phyloP scores from a whole-genome alignment of 2,329 filamentous ascomycete genomes.

The Seiridium cupressi region DNA sequence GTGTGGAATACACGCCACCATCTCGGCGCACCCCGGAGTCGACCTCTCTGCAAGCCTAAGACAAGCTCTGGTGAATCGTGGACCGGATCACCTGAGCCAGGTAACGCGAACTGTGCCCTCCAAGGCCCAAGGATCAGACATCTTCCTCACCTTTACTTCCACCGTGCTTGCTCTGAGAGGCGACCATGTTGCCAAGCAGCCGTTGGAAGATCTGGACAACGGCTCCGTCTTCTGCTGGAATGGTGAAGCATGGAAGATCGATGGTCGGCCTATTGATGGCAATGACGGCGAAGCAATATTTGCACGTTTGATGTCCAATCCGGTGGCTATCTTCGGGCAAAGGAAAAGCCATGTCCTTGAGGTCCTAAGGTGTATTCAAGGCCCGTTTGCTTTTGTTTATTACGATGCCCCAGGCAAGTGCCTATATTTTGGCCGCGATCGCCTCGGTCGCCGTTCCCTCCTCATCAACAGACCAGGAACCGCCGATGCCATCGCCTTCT shows the following conservation, averaged over 20 bases:
- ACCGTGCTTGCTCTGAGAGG: constrained; percentile 92
- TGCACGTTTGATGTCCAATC: constrained; percentile 32
- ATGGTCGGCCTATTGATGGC: constrained; percentile 53
- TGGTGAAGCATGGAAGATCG: constrained; percentile 86
- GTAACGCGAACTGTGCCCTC: constrained; percentile 24
- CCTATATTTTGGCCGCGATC: constrained; percentile 83
- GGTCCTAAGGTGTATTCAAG: constrained; percentile 62
- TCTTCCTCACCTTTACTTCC: constrained; percentile 65
- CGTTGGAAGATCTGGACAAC: constrained; percentile 56
- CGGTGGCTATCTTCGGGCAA: constrained; percentile 20
- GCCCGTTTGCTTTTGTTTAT: constrained; percentile 89
- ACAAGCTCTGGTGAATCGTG: constrained; percentile 50
- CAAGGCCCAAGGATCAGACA: constrained; percentile 19
- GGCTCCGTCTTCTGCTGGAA: constrained; percentile 89
- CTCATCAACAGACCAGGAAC: constrained; percentile 52
- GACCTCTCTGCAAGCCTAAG: constrained; percentile 36
- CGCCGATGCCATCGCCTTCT: constrained; percentile 54
- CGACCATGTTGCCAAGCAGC: constrained; percentile 67
- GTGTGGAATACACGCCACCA: constrained; percentile 59
- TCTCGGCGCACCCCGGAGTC: constrained; percentile 35
- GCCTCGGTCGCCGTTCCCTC: constrained; percentile 81
- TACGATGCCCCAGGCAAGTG: constrained; percentile 61
- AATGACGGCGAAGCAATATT: constrained; percentile 80
- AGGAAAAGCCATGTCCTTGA: constrained; percentile 40
- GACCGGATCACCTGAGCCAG: constrained; percentile 57